Percentiles rank a stretch among this genome's conserved stretches.
Conservation (phyloP, 2,329 filamentous ascomycete genomes). For the Fusarium sp. region DNA sequence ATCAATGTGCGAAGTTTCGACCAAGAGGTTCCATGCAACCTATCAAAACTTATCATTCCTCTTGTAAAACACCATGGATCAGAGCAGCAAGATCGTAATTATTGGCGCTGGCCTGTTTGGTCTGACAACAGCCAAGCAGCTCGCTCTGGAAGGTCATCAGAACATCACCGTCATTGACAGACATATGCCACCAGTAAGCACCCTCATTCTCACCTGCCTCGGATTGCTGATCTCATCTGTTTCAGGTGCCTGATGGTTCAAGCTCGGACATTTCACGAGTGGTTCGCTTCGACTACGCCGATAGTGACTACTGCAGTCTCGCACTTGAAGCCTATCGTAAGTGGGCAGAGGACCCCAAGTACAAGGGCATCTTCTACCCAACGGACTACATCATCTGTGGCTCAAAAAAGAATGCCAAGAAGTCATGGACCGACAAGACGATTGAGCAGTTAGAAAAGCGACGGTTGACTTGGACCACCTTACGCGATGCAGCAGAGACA, state of each 20-base stretch:
- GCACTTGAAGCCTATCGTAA: conserved; percentile 54
- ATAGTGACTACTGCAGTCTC: conserved; percentile 71
- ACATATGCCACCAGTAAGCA: conserved; percentile 52
- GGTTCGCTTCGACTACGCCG: conserved; percentile 71
- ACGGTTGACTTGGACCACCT: conserved; percentile 10
- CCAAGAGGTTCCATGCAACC: neutral
- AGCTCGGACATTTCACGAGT: conserved; percentile 57
- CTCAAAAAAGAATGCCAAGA: neutral
- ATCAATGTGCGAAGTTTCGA: neutral
- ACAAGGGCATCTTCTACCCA: conserved; percentile 31
- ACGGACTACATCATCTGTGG: conserved; percentile 26
- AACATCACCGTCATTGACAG: conserved; percentile 55
- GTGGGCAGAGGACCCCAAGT: conserved; percentile 30
- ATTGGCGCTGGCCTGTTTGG: conserved; percentile 54
- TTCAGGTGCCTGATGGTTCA: conserved; percentile 52
- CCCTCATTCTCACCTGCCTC: neutral
- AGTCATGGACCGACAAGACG: conserved; percentile 36
- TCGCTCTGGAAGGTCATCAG: conserved; percentile 49
- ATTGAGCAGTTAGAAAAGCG: conserved; percentile 28
- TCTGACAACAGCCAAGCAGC: conserved; percentile 49
- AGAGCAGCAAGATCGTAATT: conserved; percentile 44
- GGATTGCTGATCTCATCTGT: neutral
- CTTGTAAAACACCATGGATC: conserved; percentile 22
- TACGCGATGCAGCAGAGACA: conserved; percentile 7
- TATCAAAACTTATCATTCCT: neutral